These are phyloP conservation scores for Aegilops bicornis DNA, from an alignment of 176 grass and related monocot species.

Conservation along the genomic window DNA sequence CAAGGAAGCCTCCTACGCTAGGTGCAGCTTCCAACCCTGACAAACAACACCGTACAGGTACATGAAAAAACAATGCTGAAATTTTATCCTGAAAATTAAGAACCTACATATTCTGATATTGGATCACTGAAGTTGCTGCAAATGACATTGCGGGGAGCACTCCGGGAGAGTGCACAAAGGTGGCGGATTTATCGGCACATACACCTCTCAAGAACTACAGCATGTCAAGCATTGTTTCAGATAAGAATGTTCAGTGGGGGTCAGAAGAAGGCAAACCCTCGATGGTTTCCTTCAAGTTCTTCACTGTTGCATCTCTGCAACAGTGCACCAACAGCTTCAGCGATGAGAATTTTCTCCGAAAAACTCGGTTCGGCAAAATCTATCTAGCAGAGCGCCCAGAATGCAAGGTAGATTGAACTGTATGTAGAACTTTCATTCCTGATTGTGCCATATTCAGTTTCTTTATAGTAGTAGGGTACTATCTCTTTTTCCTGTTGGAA, in stretches of 20 bases:
- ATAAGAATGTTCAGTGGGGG: too few species aligned
- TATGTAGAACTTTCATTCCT: not conserved
- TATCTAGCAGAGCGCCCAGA: conserved; percentile 43
- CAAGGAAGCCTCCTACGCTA: not conserved
- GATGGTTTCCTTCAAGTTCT: conserved; percentile 20
- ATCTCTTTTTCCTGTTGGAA: not conserved
- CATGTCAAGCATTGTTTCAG: too few species aligned
- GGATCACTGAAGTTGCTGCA: not conserved
- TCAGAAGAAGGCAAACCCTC: not conserved
- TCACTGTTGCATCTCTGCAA: conserved; percentile 47
- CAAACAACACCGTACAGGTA: conserved; percentile 25
- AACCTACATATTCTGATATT: not conserved
- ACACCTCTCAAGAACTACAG: too few species aligned
- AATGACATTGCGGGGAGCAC: not conserved
- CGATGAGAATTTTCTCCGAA: conserved; percentile 24
- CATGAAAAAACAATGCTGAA: not conserved
- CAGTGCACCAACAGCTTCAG: conserved; percentile 59
- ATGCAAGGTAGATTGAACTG: conserved; percentile 37
- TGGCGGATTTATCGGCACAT: too few species aligned
- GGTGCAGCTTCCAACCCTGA: not conserved
- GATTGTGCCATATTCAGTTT: not conserved
- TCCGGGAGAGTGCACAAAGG: not conserved
- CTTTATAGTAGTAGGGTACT: not conserved
- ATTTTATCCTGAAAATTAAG: not conserved
- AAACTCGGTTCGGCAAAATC: conserved; percentile 37